Conservation (phyloP, 1,284 basidiomycete species). For the Ustilago lituana region DNA sequence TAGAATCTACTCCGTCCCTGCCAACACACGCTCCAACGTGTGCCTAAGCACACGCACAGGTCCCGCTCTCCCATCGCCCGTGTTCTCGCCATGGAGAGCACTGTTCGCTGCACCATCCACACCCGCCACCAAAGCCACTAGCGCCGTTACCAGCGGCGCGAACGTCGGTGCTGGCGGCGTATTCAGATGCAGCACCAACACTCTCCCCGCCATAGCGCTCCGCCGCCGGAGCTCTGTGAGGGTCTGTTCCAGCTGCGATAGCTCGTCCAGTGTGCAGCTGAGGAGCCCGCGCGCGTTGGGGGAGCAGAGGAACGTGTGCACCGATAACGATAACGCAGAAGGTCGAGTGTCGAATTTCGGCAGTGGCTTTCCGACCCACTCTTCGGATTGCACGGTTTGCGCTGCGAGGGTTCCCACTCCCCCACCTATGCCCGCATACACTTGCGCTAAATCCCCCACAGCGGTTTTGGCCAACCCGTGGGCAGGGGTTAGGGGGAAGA, state of each 20-base stretch:
- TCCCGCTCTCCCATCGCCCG: no score
- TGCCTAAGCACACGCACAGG: no score
- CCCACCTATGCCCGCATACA: constrained; percentile 12
- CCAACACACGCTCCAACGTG: no score
- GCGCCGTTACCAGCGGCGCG: constrained; percentile 14
- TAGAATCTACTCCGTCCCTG: no score
- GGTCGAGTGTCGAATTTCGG: constrained; percentile 10
- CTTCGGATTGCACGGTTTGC: background rate
- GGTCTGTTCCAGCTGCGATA: background rate
- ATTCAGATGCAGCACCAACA: constrained; percentile 22
- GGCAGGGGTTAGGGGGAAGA: no score
- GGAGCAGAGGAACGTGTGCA: no score
- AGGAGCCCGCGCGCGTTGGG: no score
- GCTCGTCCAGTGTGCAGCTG: no score
- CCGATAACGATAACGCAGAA: no score
- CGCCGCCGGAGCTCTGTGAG: background rate
- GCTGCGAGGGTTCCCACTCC: background rate
- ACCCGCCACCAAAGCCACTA: constrained; percentile 9
- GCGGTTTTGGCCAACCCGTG: no score
- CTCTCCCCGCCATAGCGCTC: background rate
- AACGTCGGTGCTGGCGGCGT: constrained; percentile 47
- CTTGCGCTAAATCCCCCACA: background rate
- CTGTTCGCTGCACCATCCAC: background rate
- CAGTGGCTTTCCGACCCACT: background rate
- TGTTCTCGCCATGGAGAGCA: no score